Base-by-base conservation (phyloP, 768 basidiomycete species). In the Podaxis mareebaensis region DNA sequence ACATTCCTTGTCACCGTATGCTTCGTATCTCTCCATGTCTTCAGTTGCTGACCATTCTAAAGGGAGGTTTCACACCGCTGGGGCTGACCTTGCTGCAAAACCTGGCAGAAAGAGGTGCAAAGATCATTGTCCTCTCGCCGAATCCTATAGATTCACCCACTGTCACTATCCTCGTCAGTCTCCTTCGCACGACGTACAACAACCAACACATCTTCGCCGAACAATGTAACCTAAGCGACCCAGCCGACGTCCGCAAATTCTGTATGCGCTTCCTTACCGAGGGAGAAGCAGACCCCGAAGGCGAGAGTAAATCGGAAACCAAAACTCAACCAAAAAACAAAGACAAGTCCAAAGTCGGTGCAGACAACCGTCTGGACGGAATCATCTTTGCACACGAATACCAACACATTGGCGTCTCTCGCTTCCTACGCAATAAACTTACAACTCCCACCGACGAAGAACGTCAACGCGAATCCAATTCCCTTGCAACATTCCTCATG, bases 191-290 rank as follows among this genome's bases (percentile, higher is more conserved):
- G 0, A 83, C 87, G 2, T 88, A 87, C 17, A 82, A 82, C 51
- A 95, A 95, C 75, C 86, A 92, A 66, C 77, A 89, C 58, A 85
- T 96, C 59, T 95, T 78, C 70, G 91, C 90, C 12, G 93, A 95
- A 64, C 78, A 90, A 59, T 93, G 91, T 67, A 88, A 93, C 70
- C 75, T 93, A 0, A 63, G 81, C 0, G 89, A 89, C 0, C 85
- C 91, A 0, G 74, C 81, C 0, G 87, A 88, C 20, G 84, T 96
- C 13, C 83, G 86, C 36, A 76, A 78, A 8, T 95, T 96, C 71
- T 90, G 86, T 68, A 83, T 81, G 0, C 76, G 80, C 8, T 93
- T 95, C 73, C 71, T 89, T 64, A 85, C 85, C 2, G 48, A 56
- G 20, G 49, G 52, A n/a, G 52, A 53, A 49, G 33, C 44, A 46